Conservation (phyloP, 2,329 filamentous ascomycete species). For the Fusarium dlaminii region DNA sequence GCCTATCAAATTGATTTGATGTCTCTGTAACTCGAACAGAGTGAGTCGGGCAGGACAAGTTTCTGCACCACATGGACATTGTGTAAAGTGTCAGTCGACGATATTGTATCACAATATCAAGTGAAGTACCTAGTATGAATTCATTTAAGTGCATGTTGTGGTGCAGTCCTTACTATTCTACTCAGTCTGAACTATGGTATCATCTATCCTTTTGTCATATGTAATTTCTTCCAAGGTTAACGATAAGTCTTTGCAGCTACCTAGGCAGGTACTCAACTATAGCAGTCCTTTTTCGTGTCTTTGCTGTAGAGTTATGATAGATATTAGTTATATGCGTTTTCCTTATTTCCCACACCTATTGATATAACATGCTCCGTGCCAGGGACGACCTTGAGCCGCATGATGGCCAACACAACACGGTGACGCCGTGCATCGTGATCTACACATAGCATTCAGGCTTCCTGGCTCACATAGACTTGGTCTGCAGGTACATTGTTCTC, state of each 20-base stretch:
- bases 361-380: neutral
- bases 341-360: neutral
- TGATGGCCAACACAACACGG: neutral
- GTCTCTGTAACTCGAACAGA: neutral
- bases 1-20: neutral
- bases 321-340: neutral
- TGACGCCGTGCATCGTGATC: neutral
- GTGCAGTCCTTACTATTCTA: neutral
- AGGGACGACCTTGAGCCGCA: neutral
- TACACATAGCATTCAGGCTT: neutral
- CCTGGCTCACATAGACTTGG: neutral
- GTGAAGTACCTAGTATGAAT: neutral
- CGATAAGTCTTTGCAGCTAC: neutral
- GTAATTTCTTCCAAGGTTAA: too few relatives aligned
- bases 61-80: neutral
- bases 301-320: neutral
- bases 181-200: neutral
- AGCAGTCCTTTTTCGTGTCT: neutral
- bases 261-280: neutral
- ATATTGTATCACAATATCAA: neutral
- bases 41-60: neutral
- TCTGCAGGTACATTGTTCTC: neutral
- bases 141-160: neutral
- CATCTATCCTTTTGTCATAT: neutral
- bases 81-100: neutral